Evolutionary conservation across 2,329 filamentous ascomycete species (phyloP).

Genomic region (Colletotrichum endophyticum): DNA sequence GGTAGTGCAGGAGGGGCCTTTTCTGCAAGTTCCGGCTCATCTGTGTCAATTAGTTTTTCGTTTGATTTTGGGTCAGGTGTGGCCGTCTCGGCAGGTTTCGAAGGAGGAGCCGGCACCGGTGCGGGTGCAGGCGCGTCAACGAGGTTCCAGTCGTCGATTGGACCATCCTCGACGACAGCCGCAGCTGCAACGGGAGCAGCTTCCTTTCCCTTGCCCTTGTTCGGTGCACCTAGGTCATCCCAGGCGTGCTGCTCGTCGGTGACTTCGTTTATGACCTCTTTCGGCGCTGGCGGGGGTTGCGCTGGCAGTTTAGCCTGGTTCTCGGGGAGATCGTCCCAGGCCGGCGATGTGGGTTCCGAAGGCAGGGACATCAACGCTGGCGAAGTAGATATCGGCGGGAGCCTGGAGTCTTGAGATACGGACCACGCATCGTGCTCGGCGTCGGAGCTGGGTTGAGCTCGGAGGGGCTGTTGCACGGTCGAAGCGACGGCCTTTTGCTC

Average conservation of each 20-base stretch:
- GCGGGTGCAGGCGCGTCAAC: constrained; percentile 20
- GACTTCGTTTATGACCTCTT: constrained; percentile 34
- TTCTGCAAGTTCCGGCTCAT: not conserved
- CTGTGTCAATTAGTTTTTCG: not conserved
- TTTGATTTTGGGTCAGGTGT: not conserved
- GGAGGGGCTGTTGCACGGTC: not conserved
- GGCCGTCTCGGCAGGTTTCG: not conserved
- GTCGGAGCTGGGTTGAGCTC: not conserved
- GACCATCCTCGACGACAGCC: constrained; percentile 21
- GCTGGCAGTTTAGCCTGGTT: constrained; percentile 26
- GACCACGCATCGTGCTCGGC: constrained; percentile 36
- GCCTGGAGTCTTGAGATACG: constrained; percentile 17
- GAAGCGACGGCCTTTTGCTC: not conserved
- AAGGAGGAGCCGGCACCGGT: not conserved
- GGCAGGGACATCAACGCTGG: constrained; percentile 35
- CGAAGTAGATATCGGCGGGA: constrained; percentile 18
- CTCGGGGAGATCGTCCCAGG: constrained; percentile 40
- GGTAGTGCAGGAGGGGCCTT: constrained; percentile 39
- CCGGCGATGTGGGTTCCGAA: constrained; percentile 38
- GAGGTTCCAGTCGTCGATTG: constrained; percentile 55
- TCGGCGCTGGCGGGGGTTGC: constrained; percentile 24
- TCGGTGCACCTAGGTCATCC: constrained; percentile 48
- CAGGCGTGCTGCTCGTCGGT: constrained; percentile 52
- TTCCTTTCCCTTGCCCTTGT: constrained; percentile 48
- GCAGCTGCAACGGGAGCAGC: constrained; percentile 24